A percentile compares a stretch with the other conserved stretches of the same genome.
Evolutionary conservation across 768 basidiomycete species (phyloP).

Genomic region (Mycena albidolilacea): DNA sequence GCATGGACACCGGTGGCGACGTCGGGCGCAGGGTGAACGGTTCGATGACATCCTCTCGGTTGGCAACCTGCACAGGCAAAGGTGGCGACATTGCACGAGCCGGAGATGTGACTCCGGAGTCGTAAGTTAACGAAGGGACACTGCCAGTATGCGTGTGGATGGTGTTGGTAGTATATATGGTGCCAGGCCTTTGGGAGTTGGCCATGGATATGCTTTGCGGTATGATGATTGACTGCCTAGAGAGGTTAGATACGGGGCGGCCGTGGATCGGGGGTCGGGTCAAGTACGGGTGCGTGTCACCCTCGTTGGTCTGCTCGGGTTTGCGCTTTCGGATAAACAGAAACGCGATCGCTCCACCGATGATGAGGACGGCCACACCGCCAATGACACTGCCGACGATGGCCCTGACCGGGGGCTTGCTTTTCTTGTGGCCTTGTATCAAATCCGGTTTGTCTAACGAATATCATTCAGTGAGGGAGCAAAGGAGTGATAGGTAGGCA

Average conservation of each 20-base stretch:
- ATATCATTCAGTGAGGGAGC: neutral
- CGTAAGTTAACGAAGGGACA: constrained; percentile 50
- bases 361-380: constrained; percentile 52
- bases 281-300: constrained; percentile 8
- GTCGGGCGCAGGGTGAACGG: constrained; percentile 52
- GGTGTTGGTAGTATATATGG: constrained; percentile 45
- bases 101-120: constrained; percentile 45
- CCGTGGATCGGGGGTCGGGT: constrained; percentile 36
- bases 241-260: constrained; percentile 43
- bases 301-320: neutral
- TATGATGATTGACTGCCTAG: constrained; percentile 39
- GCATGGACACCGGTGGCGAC: constrained; percentile 20
- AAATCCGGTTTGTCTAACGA: constrained; percentile 51
- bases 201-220: constrained; percentile 14
- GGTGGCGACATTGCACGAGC: constrained; percentile 33
- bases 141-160: constrained; percentile 53
- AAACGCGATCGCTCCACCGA: constrained; percentile 46
- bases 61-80: constrained; percentile 33
- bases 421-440: constrained; percentile 31
- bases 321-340: constrained; percentile 15
- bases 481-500: neutral
- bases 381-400: constrained; percentile 64
- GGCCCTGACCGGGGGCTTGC: constrained; percentile 50
- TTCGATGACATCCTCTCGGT: constrained; percentile 50
- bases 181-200: constrained; percentile 41